Base-by-base conservation (phyloP, 805 yeast genomes). In the Pichia nanzhaoensis region DNA sequence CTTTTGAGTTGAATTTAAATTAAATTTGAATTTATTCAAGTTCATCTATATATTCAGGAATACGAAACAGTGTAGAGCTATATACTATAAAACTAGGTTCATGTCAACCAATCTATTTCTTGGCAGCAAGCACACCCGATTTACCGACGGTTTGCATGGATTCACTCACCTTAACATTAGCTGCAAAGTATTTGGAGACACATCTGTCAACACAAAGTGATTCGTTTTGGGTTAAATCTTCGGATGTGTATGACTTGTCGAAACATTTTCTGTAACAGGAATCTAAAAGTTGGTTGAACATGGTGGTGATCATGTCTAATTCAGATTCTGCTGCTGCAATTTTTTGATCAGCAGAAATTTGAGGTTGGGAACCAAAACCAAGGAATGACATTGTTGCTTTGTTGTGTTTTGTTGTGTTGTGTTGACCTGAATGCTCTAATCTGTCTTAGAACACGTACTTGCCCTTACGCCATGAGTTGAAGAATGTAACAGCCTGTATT, bases 251-350 rank as follows among this genome's bases (percentile, higher is more conserved):
- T 42, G 69, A 57, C 52, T 69, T 71, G 60, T 64, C 74, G 62
- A 89, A 84, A 71, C 98, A 90, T 70, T 90, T 90, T 55, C 70
- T 66, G 67, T 90, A 93, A 65, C 98, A 90, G 55, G 87, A 83
- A 58, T 83, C 90, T 20, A 89, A 95, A 58, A 90, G 73, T 59
- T 61, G 77, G 78, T 91, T 91, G 79, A 91, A 91, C 97, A 91
- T 89, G 56, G 93, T 96, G 34, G 97, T 90, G 56, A 91, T 96
- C 81, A 93, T 84, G 66, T 91, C 99, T 55, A 91, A 76, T 68
- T 91, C 99, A 47, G 96, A 86, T 70, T 91, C 98, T 42, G 99
- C 99, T 54, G 95, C 95, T 59, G 75, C 75, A 50, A 85, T 73
- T 65, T 85, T 85, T 64, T 83, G 89, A 52, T 82, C 84, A 34